Conservation (phyloP, 176 grass and related monocot species). For the Neostapfia colusana region DNA sequence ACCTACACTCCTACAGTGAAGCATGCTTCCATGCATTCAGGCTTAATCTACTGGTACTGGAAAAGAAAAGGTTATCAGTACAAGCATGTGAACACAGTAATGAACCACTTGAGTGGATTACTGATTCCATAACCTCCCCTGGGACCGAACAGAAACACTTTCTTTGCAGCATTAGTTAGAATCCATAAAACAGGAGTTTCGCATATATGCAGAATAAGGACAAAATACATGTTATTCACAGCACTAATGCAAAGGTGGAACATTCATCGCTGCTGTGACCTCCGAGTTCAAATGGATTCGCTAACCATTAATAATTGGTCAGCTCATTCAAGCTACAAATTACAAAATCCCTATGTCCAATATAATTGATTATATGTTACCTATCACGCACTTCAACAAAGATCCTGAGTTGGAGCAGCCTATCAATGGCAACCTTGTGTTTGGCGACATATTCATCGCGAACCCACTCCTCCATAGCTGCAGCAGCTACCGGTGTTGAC, state of each 20-base stretch:
- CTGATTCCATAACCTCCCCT: neutral
- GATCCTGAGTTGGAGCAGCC: slow-evolving; percentile 82
- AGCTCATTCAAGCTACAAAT: neutral
- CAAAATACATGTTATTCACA: neutral
- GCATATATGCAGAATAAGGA: neutral
- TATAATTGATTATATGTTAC: slow-evolving; percentile 27
- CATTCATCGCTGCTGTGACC: neutral
- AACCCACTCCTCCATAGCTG: slow-evolving; percentile 88
- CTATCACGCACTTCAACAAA: slow-evolving; percentile 73
- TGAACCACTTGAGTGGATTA: neutral
- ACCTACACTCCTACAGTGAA: neutral
- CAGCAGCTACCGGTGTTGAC: slow-evolving; percentile 40
- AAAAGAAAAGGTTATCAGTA: neutral
- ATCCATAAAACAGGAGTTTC: neutral
- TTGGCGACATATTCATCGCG: slow-evolving; percentile 66
- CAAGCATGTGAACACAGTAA: no score
- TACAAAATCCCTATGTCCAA: neutral
- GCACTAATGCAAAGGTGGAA: neutral
- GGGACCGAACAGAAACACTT: neutral
- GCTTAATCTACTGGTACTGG: neutral
- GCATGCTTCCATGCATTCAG: neutral
- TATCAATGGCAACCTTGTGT: slow-evolving; percentile 80
- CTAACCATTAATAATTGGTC: neutral
- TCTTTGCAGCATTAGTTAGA: neutral
- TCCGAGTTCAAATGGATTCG: slow-evolving; percentile 4